Conservation (phyloP, 257 asterid species). For the Haberlea rhodopensis region DNA sequence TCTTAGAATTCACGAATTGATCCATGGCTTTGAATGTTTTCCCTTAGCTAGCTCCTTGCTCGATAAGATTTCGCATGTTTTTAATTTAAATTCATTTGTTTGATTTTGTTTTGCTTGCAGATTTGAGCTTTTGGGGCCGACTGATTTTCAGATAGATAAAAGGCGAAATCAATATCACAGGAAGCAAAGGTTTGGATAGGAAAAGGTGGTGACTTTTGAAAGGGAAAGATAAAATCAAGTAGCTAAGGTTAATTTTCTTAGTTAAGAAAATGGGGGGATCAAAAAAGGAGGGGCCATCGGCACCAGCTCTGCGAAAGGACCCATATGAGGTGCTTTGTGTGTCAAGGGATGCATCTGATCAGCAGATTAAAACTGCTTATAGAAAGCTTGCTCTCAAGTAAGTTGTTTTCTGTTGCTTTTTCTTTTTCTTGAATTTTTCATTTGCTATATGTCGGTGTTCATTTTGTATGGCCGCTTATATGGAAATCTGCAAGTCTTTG, state of each 20-base stretch:
- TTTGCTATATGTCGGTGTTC: not conserved
- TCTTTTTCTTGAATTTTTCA: slow-evolving; percentile 6
- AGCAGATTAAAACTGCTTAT: slow-evolving; percentile 94
- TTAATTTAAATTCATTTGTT: slow-evolving; percentile 18
- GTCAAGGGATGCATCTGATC: slow-evolving; percentile 84
- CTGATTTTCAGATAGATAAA: slow-evolving; percentile 29
- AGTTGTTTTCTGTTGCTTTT: slow-evolving; percentile 21
- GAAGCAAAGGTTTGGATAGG: slow-evolving; percentile 3
- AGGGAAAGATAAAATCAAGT: not conserved
- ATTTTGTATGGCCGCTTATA: too few species aligned
- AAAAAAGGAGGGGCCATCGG: slow-evolving; percentile 74
- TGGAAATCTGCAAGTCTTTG: not conserved
- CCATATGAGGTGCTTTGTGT: slow-evolving; percentile 94
- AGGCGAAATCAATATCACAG: slow-evolving; percentile 14
- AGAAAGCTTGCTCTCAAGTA: slow-evolving; percentile 98
- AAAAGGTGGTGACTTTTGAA: slow-evolving; percentile 7
- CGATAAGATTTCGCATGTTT: slow-evolving; percentile 19
- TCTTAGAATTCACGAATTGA: slow-evolving; percentile 27
- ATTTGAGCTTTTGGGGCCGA: slow-evolving; percentile 35
- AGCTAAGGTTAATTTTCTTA: slow-evolving; percentile 25
- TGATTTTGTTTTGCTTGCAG: slow-evolving; percentile 34
- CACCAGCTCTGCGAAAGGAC: slow-evolving; percentile 74
- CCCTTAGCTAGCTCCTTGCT: slow-evolving; percentile 18
- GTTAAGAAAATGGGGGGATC: slow-evolving; percentile 47
- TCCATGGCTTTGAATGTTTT: slow-evolving; percentile 35